Evolutionary conservation across 768 basidiomycete species (phyloP), one percentile per base, ranked within the genome.

Genomic region (Trametes cinnabarina): DNA sequence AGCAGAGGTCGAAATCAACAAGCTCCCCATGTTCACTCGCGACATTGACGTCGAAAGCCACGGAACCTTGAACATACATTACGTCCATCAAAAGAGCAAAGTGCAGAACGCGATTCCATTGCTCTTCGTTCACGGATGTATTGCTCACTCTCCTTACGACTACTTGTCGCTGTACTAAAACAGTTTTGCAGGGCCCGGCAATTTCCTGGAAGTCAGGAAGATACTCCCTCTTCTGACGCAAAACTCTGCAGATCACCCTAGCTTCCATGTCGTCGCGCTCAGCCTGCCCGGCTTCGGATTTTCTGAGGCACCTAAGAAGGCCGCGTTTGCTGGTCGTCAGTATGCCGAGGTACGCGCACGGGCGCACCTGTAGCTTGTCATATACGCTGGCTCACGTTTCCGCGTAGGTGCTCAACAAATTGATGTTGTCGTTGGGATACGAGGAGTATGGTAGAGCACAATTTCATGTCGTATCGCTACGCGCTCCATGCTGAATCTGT

Each of bases 271-370:
- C 20, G 82, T 88, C 0, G 81, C 80, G 0, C 60, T 78, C 32
- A 81, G 84, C 62, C 63, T 87, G 14, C 86, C 85, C 9, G 83
- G 83, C 0, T 87, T 71, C 67, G 85, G 83, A 0, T 87, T 85
- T 68, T 86, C 85, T 0, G 77, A 83, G 40, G 81, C 78, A 0
- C 78, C 82, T 0, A 80, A 67, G 47, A 79, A 79, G 65, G 74
- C 74, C 56, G 83, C 83, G 0, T 87, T 86, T 59, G 64, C 61
- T 7, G 32, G 71, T 0, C 58, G 66, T 19, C 82, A 86, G 46
- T 84, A 80, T 47, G 83, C 83, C 1, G 82, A 87, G 71, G 85
- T 80, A 42, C 23, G 51, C 56, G 11, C 11, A 11, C 6, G 6
- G 6, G 11, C 11, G 11, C 11, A n/a, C n/a, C n/a, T n/a, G n/a